Percentiles rank a stretch among this genome's conserved stretches.
Conservation (phyloP, 202 grass and related monocot genomes). For the Dendrocalamus latiflorus region DNA sequence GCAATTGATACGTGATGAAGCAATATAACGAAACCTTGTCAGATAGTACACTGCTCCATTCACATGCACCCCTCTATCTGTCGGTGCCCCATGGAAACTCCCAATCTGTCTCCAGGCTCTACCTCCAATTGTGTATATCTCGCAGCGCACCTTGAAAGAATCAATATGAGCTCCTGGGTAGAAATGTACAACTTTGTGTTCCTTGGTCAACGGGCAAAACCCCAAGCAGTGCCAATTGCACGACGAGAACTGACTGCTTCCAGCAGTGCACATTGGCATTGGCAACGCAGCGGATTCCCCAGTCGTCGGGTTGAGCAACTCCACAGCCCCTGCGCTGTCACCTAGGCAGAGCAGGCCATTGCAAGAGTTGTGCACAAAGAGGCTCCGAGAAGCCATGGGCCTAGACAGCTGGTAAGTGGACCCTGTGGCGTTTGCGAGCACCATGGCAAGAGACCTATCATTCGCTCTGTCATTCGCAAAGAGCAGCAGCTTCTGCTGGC, state of each 20-base stretch:
- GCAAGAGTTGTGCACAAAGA: constrained; percentile 60
- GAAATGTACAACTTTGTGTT: constrained; percentile 54
- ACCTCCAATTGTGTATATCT: constrained; percentile 41
- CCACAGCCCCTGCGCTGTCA: constrained; percentile 36
- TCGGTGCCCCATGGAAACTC: constrained; percentile 17
- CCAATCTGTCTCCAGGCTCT: constrained; percentile 38
- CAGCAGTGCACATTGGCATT: constrained; percentile 38
- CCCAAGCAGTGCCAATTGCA: constrained; percentile 58
- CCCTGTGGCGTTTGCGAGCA: constrained; percentile 19
- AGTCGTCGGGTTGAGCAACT: constrained; percentile 46
- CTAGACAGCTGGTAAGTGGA: constrained; percentile 38
- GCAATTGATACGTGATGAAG: constrained; percentile 48
- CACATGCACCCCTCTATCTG: constrained; percentile 54
- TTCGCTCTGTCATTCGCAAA: constrained; percentile 30
- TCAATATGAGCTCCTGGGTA: constrained; percentile 33
- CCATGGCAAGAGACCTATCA: constrained; percentile 29
- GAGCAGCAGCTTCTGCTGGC: constrained; percentile 42
- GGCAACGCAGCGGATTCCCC: constrained; percentile 33
- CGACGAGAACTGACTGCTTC: constrained; percentile 52
- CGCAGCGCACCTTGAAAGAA: constrained; percentile 28
- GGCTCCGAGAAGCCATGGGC: constrained; percentile 10
- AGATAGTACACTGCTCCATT: constrained; percentile 46
- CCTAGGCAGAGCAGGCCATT: constrained; percentile 51
- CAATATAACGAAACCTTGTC: constrained; percentile 45
- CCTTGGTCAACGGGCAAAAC: constrained; percentile 34